Evolutionary conservation across 139 green algal species (phyloP), one percentile per base, ranked within the genome.

Genomic region (Tetratostichococcus sp.): DNA sequence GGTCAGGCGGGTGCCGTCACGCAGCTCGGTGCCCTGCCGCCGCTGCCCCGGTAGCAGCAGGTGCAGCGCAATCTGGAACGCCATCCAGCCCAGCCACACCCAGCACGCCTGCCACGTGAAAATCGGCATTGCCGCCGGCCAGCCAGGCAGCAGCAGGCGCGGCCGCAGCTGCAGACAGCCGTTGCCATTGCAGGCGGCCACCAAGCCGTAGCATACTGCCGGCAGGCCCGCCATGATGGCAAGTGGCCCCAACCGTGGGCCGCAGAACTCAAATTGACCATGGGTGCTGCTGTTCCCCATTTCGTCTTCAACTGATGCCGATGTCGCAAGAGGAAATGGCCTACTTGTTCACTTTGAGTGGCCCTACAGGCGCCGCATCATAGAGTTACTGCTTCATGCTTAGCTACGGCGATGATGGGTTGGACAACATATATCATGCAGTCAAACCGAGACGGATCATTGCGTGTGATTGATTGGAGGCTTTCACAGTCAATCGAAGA

Each of bases 31-130:
- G 1, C 93, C 93, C 68, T 91, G n/a, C 0, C 35, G 74, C 3
- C 30, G n/a, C 50, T 87, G 43, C 1, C 91, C 91, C 6, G 93
- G 93, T 23, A 97, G 79, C 30, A 92, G 2, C 17, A 95, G 43
- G 82, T 98, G 93, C 33, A 97, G 82, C 6, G 75, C n/a, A 3
- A 82, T 70, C 32, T 94, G 71, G 5, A 86, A 70, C 14, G 76
- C 70, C 16, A 94, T 80, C 90, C 89, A 97, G 19, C 42, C 89
- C 1, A 86, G 19, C 26, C 87, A 86, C 16, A 90, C 86, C 1
- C 69, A 17, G 22, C 88, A 35, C 0, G 85, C 89, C 30, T 91
- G 74, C 35, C 77, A 77, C 22, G 28, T 92, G 77, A 92, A 91
- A 4, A 94, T 35, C 2, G 6, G 59, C 26, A 50, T 57, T 31